Percentiles rank a stretch among this genome's conserved stretches.
Conservation (phyloP, 176 grass and related monocot genomes). For the Paspalum notatum region DNA sequence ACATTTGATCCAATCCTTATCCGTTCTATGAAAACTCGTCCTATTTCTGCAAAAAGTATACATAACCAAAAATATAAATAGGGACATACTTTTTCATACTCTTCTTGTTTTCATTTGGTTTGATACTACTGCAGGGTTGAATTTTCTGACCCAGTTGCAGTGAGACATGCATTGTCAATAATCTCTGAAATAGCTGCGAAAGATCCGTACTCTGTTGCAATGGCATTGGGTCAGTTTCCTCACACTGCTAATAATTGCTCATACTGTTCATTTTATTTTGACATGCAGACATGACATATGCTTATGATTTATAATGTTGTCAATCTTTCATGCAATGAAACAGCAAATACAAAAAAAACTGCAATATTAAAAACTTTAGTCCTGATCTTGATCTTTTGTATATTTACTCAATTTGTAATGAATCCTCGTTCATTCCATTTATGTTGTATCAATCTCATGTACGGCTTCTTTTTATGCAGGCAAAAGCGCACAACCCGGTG, state of each 20-base stretch:
- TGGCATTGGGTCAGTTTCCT: slow-evolving; percentile 88
- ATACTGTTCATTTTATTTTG: slow-evolving; percentile 25
- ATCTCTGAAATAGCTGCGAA: slow-evolving; percentile 87
- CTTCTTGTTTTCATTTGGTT: slow-evolving; percentile 30
- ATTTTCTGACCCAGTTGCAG: slow-evolving; percentile 96
- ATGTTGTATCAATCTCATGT: slow-evolving; percentile 37
- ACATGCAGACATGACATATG: slow-evolving; percentile 24
- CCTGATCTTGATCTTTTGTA: slow-evolving; percentile 14
- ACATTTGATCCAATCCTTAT: neutral
- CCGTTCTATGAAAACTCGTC: no score
- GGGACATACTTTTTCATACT: slow-evolving; percentile 7
- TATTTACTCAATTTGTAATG: slow-evolving; percentile 7
- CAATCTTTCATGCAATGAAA: slow-evolving; percentile 10
- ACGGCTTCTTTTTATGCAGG: slow-evolving; percentile 67
- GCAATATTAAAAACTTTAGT: slow-evolving; percentile 13
- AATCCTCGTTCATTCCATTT: slow-evolving; percentile 29
- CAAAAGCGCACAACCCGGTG: slow-evolving; percentile 75
- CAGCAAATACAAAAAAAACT: slow-evolving; percentile 13
- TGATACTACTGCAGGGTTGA: slow-evolving; percentile 71
- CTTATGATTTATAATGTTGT: slow-evolving; percentile 13
- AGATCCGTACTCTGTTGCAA: slow-evolving; percentile 98
- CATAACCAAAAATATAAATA: neutral
- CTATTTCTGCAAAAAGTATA: slow-evolving; percentile 13
- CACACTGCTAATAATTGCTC: neutral
- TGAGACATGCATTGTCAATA: slow-evolving; percentile 90